These are phyloP conservation scores for Blastocystis sp. DNA, from an alignment of 352 stramenopile species.

Conservation along the genomic window DNA sequence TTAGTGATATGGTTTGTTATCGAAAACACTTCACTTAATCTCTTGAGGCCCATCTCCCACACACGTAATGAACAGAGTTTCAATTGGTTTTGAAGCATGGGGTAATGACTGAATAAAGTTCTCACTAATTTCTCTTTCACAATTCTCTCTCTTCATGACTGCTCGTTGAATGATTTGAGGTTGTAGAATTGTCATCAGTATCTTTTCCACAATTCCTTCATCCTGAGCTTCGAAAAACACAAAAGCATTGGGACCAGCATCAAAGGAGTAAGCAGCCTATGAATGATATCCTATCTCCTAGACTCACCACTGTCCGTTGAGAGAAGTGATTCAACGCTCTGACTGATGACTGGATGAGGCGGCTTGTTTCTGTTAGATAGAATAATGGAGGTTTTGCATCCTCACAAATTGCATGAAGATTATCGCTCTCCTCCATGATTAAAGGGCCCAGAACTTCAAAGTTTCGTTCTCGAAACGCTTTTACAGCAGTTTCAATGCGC, in stretches of 20 bases:
- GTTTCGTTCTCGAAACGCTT: conserved; percentile 83
- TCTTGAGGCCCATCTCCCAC: background rate
- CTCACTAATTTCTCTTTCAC: too few species aligned
- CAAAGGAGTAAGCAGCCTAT: conserved; percentile 95
- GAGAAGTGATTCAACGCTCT: conserved; percentile 87
- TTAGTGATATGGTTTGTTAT: background rate
- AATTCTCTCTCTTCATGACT: too few species aligned
- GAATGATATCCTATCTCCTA: conserved; percentile 21
- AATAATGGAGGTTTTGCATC: conserved; percentile 96
- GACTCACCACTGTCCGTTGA: conserved; percentile 65
- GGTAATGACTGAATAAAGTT: too few species aligned
- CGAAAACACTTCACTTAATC: background rate
- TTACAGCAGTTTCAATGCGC: conserved; percentile 83
- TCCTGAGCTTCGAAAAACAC: conserved; percentile 80
- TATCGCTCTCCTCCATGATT: conserved; percentile 96
- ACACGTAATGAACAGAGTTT: background rate
- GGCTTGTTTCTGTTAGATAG: conserved; percentile 92
- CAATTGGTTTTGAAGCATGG: background rate
- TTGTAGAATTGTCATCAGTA: conserved; percentile 69
- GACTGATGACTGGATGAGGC: conserved; percentile 80
- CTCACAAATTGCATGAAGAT: conserved; percentile 95
- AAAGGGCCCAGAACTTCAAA: conserved; percentile 90
- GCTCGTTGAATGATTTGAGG: background rate
- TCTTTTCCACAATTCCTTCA: conserved; percentile 66
- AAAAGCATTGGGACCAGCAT: conserved; percentile 92